These are phyloP conservation scores for Phytophthora sp. DNA, from an alignment of 352 stramenopile genomes.

Conservation along the genomic window DNA sequence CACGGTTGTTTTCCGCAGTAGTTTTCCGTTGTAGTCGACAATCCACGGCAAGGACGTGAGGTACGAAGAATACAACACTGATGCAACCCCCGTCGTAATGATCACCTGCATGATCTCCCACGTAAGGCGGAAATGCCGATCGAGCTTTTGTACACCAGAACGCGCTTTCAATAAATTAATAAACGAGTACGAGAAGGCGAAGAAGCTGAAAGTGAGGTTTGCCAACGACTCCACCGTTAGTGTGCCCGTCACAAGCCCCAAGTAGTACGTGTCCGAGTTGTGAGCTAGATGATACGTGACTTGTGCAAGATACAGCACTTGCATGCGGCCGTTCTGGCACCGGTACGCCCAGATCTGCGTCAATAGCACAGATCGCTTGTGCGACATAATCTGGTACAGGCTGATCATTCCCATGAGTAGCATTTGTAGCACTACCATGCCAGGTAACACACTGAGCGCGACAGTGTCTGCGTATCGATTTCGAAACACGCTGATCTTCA, in stretches of 20 bases:
- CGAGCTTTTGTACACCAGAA: slow-evolving; percentile 23
- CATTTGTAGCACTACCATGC: slow-evolving; percentile 35
- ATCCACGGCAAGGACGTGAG: slow-evolving; percentile 17
- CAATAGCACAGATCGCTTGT: slow-evolving; percentile 32
- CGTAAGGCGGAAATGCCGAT: slow-evolving; percentile 33
- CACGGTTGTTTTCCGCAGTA: slow-evolving; percentile 34
- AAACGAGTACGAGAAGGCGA: slow-evolving; percentile 37
- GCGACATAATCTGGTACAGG: slow-evolving; percentile 37
- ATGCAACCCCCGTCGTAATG: slow-evolving; percentile 11
- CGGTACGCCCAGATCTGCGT: slow-evolving; percentile 44
- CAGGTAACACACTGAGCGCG: slow-evolving; percentile 24
- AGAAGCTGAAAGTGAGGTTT: slow-evolving; percentile 35
- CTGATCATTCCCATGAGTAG: slow-evolving; percentile 35
- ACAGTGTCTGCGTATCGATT: slow-evolving; percentile 30
- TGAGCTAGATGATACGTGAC: slow-evolving; percentile 28
- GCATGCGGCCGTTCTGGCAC: slow-evolving; percentile 31
- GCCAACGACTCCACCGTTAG: slow-evolving; percentile 22
- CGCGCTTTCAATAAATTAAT: slow-evolving; percentile 33
- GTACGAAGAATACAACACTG: slow-evolving; percentile 11
- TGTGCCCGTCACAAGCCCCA: slow-evolving; percentile 31
- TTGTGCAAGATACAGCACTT: slow-evolving; percentile 30
- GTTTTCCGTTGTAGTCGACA: slow-evolving; percentile 32
- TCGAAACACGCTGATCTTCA: slow-evolving; percentile 34
- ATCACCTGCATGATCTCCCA: slow-evolving; percentile 34
- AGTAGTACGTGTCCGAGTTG: slow-evolving; percentile 33